These are phyloP conservation scores for Alternaria viburni DNA, from an alignment of 2,329 filamentous ascomycete species.

Conservation along the genomic window DNA sequence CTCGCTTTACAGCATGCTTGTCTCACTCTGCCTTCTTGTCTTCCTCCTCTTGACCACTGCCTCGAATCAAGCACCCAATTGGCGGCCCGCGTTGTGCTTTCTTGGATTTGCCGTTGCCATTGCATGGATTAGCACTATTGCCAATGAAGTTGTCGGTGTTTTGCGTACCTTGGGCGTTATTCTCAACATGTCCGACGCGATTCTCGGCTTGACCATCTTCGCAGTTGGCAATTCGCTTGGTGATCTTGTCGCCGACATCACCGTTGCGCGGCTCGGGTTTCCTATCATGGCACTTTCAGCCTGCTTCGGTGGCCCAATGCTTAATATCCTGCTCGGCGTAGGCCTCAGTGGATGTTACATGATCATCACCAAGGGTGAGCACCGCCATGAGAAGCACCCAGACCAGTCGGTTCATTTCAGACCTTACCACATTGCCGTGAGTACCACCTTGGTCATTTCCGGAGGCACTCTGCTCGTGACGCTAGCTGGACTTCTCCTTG, in stretches of 20 bases:
- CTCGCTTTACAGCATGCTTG: slow-evolving; percentile 50
- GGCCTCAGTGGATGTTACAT: slow-evolving; percentile 91
- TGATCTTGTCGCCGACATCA: slow-evolving; percentile 93
- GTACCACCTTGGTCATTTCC: slow-evolving; percentile 82
- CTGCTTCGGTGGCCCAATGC: slow-evolving; percentile 97
- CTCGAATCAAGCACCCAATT: slow-evolving; percentile 69
- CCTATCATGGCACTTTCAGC: slow-evolving; percentile 95
- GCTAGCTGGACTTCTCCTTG: slow-evolving; percentile 75
- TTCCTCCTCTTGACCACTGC: slow-evolving; percentile 73
- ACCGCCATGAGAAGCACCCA: slow-evolving; percentile 71
- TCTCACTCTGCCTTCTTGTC: slow-evolving; percentile 70
- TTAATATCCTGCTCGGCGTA: slow-evolving; percentile 94
- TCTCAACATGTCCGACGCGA: slow-evolving; percentile 89
- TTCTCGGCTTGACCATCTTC: slow-evolving; percentile 93
- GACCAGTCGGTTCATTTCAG: slow-evolving; percentile 69
- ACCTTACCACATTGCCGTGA: slow-evolving; percentile 83
- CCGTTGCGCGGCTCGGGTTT: slow-evolving; percentile 88
- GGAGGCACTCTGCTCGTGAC: slow-evolving; percentile 84
- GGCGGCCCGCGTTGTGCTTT: slow-evolving; percentile 82
- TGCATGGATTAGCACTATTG: slow-evolving; percentile 95
- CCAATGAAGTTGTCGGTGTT: slow-evolving; percentile 92
- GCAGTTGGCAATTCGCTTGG: slow-evolving; percentile 95
- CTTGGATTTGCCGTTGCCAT: slow-evolving; percentile 90
- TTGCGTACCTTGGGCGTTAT: slow-evolving; percentile 93
- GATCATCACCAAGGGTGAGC: slow-evolving; percentile 73